phyloP scores from a whole-genome alignment of 2,329 filamentous ascomycete species.

The Cladosporium sp. region DNA sequence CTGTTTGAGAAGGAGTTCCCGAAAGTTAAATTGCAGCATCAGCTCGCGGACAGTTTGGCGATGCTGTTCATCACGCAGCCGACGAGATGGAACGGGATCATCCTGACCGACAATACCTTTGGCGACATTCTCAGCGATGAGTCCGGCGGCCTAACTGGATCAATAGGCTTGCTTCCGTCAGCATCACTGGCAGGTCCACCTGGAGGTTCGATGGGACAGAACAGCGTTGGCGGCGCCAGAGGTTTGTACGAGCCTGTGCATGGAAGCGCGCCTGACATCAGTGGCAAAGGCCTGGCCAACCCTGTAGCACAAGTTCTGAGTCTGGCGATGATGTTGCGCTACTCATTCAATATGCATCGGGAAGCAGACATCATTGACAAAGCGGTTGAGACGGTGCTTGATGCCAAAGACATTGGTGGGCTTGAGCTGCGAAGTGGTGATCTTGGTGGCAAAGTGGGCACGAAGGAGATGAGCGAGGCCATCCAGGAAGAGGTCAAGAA shows the following conservation, averaged over 20 bases:
- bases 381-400: conserved; percentile 55
- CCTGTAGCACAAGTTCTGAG: conserved; percentile 38
- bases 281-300: conserved; percentile 38
- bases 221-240: conserved; percentile 46
- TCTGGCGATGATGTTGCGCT: conserved; percentile 41
- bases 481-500: conserved; percentile 35
- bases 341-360: conserved; percentile 38
- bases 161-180: conserved; percentile 50
- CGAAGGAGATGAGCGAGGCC: conserved; percentile 48
- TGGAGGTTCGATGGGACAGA: conserved; percentile 30
- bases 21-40: conserved; percentile 48
- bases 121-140: conserved; percentile 53
- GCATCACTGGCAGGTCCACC: conserved; percentile 40
- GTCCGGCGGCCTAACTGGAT: conserved; percentile 51
- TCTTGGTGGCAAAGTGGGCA: conserved; percentile 52
- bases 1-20: conserved; percentile 48
- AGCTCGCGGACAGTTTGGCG: conserved; percentile 53
- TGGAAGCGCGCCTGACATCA: conserved; percentile 39
- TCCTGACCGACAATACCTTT: conserved; percentile 53
- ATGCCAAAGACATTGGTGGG: conserved; percentile 55
- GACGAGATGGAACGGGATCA: conserved; percentile 52
- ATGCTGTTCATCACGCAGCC: conserved; percentile 54
- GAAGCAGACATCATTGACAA: conserved; percentile 51
- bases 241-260: conserved; percentile 40
- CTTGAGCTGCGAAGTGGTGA: conserved; percentile 56